Base-by-base conservation (phyloP, 2,329 filamentous ascomycete species). In the Myriangium duriaei region DNA sequence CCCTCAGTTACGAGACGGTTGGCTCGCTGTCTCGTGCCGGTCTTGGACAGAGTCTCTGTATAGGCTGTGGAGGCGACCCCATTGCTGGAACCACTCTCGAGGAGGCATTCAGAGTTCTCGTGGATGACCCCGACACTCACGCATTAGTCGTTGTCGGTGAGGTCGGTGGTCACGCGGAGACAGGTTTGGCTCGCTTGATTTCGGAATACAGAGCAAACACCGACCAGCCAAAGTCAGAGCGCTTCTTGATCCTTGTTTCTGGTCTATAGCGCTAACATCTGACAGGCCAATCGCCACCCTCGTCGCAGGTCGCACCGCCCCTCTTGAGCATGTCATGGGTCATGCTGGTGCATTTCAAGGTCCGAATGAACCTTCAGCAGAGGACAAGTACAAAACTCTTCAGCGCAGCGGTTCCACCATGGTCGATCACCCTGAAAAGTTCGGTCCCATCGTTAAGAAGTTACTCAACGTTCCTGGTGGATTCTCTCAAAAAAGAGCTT, bases 1-100 rank as follows among this genome's bases (percentile, higher is more conserved):
- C 82, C 0, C 60, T 88, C 29, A 84, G 79, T 44, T 88, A 87
- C 50, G 82, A 88, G 55, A 75, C 81, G 2, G 81, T 86, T 1
- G 81, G 78, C 0, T 77, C 79, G 1, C 76, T 82, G 15, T 82
- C 79, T 5, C 67, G 76, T 43, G 76, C 73, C n/a, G 81, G 81
- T 0, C 61, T 87, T 1, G 82, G 82, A 0, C 82, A 88, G 56
- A 84, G 79, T 50, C 61, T 86, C 5, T 81, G 80, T 30, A 76
- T 87, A 31, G 81, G 79, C 11, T 79, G 87, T 64, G 82, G 82
- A 2, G 82, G 82, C 2, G 82, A 87, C 51, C 68, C 81, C 24
- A 61, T 85, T 40, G 74, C 77, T 1, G 82, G 82, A 0, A 88
- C 81, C 2, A 78, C 78, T 40, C 75, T 87, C 45, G 70, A 77